Evolutionary conservation across 331 rosid species (phyloP).

Genomic region (Malus hybrid): DNA sequence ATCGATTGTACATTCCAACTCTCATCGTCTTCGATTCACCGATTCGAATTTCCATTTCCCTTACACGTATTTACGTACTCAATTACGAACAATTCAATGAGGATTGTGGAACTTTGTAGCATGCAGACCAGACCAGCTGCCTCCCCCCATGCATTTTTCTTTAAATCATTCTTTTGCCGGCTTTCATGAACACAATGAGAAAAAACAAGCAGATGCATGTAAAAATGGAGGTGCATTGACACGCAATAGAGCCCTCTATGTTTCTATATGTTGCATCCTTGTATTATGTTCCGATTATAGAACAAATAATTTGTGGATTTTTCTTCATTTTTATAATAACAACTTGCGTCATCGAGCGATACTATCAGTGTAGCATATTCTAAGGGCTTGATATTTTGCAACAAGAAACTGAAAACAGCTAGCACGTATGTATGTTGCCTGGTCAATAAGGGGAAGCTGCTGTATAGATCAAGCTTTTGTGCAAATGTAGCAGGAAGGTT

Average conservation of each 20-base stretch:
- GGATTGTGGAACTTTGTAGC: neutral
- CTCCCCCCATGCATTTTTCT: neutral
- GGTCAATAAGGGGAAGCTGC: neutral
- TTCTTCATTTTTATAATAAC: neutral
- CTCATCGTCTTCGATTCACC: neutral
- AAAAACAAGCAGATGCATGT: neutral
- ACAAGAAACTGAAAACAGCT: conserved; percentile 1
- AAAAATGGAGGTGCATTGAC: neutral
- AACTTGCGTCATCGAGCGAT: neutral
- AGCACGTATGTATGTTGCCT: neutral
- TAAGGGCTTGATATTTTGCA: neutral
- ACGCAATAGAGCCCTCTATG: conserved; percentile 4
- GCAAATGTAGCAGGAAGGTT: no score
- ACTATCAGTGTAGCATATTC: neutral
- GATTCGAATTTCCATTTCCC: neutral
- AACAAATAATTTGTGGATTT: neutral
- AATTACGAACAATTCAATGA: neutral
- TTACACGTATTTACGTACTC: neutral
- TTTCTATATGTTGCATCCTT: neutral
- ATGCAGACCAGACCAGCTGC: neutral
- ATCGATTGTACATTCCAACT: neutral
- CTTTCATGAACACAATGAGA: neutral
- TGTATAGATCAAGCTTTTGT: no score
- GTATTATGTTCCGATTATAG: neutral
- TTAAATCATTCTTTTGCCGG: conserved; percentile 15